Evolutionary conservation across 2,329 filamentous ascomycete genomes (phyloP), one percentile per base, ranked within the genome.

Genomic region (Aspergillus caelatus): DNA sequence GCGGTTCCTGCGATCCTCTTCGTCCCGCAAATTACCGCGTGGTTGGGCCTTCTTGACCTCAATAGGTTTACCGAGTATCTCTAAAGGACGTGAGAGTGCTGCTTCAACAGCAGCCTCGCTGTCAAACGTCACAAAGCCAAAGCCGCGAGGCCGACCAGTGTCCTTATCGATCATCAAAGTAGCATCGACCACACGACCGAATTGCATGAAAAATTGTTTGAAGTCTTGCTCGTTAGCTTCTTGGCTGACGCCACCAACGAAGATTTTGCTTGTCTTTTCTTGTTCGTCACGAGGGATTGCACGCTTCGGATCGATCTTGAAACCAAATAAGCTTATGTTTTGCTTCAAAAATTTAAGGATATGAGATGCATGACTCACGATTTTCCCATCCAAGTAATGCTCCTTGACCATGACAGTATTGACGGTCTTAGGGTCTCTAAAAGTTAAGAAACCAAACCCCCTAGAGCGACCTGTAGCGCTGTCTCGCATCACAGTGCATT

Each of bases 91-190:
- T 61, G 90, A 89, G 50, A 99, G 88, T 65, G 94, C 96, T 39
- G 92, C 91, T 68, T 99, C 95, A 52, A 99, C 95, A 21, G 95
- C 95, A 19, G 92, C 89, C 74, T 99, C 95, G 69, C 90, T 96
- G 79, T 99, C 95, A 71, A 99, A 99, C 0, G 95, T 99, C 59
- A 99, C 95, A 77, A 99, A 99, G 16, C 95, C 95, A 74, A 99
- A 99, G 1, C 95, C 95, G 74, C 95, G 87, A 3, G 95, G 95
- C 46, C 95, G 88, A n/a, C 95, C 95, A 0, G 95, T 99, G 78
- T 99, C 95, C 80, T 99, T 99, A 78, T 99, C 95, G 89, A 99
- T 99, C 95, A 99, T 99, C 2, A 99, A 88, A 0, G 95, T 99
- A 2, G 95, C 95, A 80, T 99, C 95, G 45, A 99, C 90, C 23